Evolutionary conservation across 495 filamentous ascomycete species (phyloP).

Genomic region (Tuber magnatum): DNA sequence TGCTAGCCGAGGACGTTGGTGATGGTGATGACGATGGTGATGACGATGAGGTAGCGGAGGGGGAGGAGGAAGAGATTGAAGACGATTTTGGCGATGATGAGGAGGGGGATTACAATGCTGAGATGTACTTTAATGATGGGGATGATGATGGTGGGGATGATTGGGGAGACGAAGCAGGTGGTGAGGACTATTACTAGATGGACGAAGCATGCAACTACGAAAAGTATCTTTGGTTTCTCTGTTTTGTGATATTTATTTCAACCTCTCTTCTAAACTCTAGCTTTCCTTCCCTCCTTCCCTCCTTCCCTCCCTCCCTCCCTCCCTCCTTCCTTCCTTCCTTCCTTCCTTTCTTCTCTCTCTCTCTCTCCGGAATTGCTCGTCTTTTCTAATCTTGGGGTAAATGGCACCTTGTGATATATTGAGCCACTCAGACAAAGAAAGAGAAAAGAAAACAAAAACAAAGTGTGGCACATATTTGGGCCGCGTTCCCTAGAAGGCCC

Average conservation of each 20-base stretch:
- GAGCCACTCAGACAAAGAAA: constrained; percentile 1
- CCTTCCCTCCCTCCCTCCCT: too few relatives aligned
- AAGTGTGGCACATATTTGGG: not conserved
- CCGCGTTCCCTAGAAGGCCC: not conserved
- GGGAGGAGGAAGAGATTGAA: constrained; percentile 33
- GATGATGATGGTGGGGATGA: constrained; percentile 37
- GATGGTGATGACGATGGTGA: constrained; percentile 35
- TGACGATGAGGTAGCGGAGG: constrained; percentile 21
- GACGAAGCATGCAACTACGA: not conserved
- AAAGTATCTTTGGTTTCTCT: not conserved
- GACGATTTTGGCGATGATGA: constrained; percentile 39
- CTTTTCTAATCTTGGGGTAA: not conserved
- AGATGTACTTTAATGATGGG: constrained; percentile 39
- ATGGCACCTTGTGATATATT: not conserved
- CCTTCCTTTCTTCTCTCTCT: too few relatives aligned
- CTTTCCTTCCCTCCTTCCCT: not conserved
- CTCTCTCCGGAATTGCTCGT: not conserved
- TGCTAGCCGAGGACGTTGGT: constrained; percentile 24
- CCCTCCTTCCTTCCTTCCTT: too few relatives aligned
- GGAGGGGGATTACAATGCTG: constrained; percentile 41
- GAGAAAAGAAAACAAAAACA: not conserved
- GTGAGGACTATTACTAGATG: constrained; percentile 34
- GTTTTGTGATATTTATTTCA: not conserved
- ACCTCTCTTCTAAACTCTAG: not conserved
- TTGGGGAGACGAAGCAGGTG: constrained; percentile 36